These are phyloP conservation scores for Chrysanthemum lavandulifolium DNA, from an alignment of 129 eudicot species.

Conservation along the genomic window DNA sequence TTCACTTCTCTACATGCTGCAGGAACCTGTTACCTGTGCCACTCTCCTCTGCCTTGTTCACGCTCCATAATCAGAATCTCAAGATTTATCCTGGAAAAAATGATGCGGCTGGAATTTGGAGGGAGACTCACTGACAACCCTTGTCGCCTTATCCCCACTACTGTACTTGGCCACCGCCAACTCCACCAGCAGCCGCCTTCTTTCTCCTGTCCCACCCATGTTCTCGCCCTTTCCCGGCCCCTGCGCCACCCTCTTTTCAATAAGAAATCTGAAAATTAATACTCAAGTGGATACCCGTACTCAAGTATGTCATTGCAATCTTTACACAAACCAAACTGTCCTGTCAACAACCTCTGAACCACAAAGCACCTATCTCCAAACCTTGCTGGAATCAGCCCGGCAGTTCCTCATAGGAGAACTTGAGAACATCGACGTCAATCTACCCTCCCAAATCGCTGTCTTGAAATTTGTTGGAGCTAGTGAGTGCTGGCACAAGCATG, in stretches of 20 bases:
- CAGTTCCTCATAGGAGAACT: slow-evolving; percentile 82
- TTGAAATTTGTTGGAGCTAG: slow-evolving; percentile 82
- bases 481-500: slow-evolving; percentile 96
- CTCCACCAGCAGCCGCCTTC: neutral
- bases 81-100: neutral
- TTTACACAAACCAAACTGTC: neutral
- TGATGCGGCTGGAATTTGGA: neutral
- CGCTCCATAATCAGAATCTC: neutral
- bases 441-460: slow-evolving; percentile 65
- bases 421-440: slow-evolving; percentile 43
- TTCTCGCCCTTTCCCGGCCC: neutral
- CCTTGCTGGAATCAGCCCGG: slow-evolving; percentile 47
- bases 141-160: neutral
- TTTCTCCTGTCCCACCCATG: neutral
- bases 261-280: neutral
- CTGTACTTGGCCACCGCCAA: neutral
- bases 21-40: too few relatives aligned
- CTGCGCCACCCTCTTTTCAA: neutral
- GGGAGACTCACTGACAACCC: neutral
- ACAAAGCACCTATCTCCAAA: slow-evolving; percentile 28
- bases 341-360: slow-evolving; percentile 17
- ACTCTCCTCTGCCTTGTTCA: neutral
- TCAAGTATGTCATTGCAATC: neutral
- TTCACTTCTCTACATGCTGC: neutral
- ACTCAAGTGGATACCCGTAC: neutral